Evolutionary conservation across 805 yeast species (phyloP).

Genomic region (Pichia exigua): DNA sequence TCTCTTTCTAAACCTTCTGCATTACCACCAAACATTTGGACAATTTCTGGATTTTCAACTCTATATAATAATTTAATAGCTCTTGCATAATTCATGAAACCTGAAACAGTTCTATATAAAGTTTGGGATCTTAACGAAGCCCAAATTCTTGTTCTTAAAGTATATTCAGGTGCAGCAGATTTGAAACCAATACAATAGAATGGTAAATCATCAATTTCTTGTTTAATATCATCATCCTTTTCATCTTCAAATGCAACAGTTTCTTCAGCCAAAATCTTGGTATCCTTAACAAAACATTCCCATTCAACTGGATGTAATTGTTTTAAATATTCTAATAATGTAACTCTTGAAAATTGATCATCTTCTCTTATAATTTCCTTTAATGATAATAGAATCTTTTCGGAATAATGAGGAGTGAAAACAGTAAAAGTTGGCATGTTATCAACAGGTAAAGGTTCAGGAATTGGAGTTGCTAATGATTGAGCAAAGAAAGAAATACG

Average conservation of each 20-base stretch:
- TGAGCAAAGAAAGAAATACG: constrained; percentile 99
- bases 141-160: constrained; percentile 95
- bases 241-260: constrained; percentile 72
- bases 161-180: constrained; percentile 94
- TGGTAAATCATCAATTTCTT: constrained; percentile 85
- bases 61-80: constrained; percentile 90
- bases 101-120: constrained; percentile 91
- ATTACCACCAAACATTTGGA: constrained; percentile 97
- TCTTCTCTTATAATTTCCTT: constrained; percentile 96
- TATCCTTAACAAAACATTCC: constrained; percentile 95
- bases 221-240: constrained; percentile 60
- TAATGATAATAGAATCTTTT: constrained; percentile 85
- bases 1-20: constrained; percentile 95
- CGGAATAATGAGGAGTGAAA: constrained; percentile 91
- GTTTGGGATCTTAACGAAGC: constrained; percentile 97
- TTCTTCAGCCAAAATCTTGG: constrained; percentile 91
- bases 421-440: constrained; percentile 99
- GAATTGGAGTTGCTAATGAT: constrained; percentile 96
- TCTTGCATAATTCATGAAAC: constrained; percentile 97
- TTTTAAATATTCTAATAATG: constrained; percentile 87
- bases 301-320: constrained; percentile 95
- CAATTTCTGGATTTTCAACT: constrained; percentile 91
- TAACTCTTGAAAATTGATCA: constrained; percentile 91
- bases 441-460: constrained; percentile 98
- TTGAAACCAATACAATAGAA: constrained; percentile 96